Base-by-base conservation (phyloP, 73 alveolate species). In the Symbiodinium natans region DNA sequence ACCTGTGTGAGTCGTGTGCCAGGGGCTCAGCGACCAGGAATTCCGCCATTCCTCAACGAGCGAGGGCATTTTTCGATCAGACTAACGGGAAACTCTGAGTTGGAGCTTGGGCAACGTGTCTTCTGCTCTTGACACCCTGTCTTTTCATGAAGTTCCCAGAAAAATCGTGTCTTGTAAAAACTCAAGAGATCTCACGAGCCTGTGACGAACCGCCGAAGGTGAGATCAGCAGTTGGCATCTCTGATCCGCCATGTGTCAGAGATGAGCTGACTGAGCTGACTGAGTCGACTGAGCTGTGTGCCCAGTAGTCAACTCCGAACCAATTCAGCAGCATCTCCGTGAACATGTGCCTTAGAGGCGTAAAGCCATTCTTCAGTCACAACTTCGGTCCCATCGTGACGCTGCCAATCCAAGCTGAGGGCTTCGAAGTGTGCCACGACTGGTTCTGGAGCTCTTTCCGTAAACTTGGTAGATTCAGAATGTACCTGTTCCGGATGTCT, bases 241-340 rank as follows among this genome's bases (percentile, higher is more conserved):
- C n/a, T n/a, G n/a, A n/a, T n/a, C n/a, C n/a, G 68, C 13, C 21
- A 10, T 52, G 63, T 48, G 10, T 48, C 63, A 15, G 23, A 1
- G 17, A 17, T 1, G 68, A 46, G 59, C 59, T n/a, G n/a, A 21
- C 17, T 10, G 68, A 27, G 25, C 29, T 21, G 21, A 19, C 59
- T 46, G 59, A 46, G 68, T 4, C 21, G 68, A 52, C 68, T 88
- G 48, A 88, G 95, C 8, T 15, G 27, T 29, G 86, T 9, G 34
- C 97, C 97, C 97, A 90, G 83, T 90, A 90, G 80, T 90, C 97
- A 38, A 90, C 40, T 15, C 97, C 88, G 25, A 90, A 59, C 97
- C 87, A 41, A 39, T 39, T 63, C 41, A 63, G 29, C 63, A 90
- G n/a, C 97, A 90, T 90, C 83, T 90, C 97, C 34, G 54, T 82